Percentiles rank a stretch among this genome's conserved stretches.
Conservation (phyloP, 2,329 filamentous ascomycete genomes). For the Lasiodiplodia sp. region DNA sequence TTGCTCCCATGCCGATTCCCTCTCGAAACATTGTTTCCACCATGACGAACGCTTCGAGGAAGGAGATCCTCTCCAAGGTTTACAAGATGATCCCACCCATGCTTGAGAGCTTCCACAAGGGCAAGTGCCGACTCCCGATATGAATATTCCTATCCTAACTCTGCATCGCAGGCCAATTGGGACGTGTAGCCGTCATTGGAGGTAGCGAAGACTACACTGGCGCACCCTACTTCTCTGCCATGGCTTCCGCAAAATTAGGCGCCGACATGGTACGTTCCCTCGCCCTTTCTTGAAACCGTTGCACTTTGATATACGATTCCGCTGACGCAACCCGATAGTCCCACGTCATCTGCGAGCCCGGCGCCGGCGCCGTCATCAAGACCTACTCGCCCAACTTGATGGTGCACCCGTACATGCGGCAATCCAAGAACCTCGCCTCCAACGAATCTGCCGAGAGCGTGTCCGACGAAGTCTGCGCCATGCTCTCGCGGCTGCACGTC, state of each 20-base stretch:
- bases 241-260: constrained; percentile 90
- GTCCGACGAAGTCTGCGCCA: constrained; percentile 72
- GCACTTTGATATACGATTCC: constrained; percentile 19
- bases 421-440: constrained; percentile 65
- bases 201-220: constrained; percentile 97
- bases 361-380: constrained; percentile 86
- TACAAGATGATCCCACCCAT: constrained; percentile 92
- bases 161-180: constrained; percentile 76
- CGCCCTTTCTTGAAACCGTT: background rate
- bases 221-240: constrained; percentile 96
- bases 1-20: background rate
- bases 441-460: constrained; percentile 68
- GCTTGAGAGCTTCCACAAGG: constrained; percentile 96
- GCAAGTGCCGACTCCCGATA: constrained; percentile 52
- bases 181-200: constrained; percentile 90
- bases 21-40: background rate
- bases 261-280: constrained; percentile 77
- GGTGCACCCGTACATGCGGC: constrained; percentile 96
- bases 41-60: constrained; percentile 68
- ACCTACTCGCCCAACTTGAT: constrained; percentile 97
- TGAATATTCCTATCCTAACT: constrained; percentile 32
- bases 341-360: constrained; percentile 94
- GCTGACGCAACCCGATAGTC: constrained; percentile 59
- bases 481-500: constrained; percentile 88
- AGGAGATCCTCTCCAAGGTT: constrained; percentile 78